Conservation (phyloP, 768 basidiomycete genomes). For the Boletus sp. region DNA sequence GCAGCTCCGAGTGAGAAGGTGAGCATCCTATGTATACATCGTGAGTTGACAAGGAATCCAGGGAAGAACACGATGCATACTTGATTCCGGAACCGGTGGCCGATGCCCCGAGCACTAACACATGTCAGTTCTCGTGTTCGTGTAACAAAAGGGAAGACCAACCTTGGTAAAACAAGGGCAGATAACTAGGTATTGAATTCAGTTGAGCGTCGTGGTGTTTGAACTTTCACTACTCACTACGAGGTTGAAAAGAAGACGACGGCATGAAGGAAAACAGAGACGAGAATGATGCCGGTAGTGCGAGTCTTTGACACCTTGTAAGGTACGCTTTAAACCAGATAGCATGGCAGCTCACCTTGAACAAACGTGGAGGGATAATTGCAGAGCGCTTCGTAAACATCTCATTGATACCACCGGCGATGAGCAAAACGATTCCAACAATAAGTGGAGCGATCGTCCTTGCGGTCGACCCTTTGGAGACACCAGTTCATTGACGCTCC, state of each 20-base stretch:
- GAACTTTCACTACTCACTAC: slow-evolving; percentile 19
- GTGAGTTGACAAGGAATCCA: background rate
- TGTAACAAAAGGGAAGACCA: background rate
- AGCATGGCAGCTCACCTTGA: slow-evolving; percentile 44
- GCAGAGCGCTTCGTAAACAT: slow-evolving; percentile 58
- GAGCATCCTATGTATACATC: slow-evolving; percentile 51
- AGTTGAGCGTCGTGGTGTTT: background rate
- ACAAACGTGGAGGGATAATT: slow-evolving; percentile 71
- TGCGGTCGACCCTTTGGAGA: slow-evolving; percentile 48
- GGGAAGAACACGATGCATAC: slow-evolving; percentile 33
- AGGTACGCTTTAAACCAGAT: background rate
- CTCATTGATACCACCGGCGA: slow-evolving; percentile 57
- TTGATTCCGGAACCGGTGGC: slow-evolving; percentile 67
- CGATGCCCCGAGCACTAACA: slow-evolving; percentile 59
- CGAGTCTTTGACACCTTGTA: slow-evolving; percentile 47
- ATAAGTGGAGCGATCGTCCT: slow-evolving; percentile 62
- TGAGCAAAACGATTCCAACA: slow-evolving; percentile 52
- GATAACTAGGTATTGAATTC: slow-evolving; percentile 37
- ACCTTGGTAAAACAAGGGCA: slow-evolving; percentile 74
- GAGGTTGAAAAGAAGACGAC: slow-evolving; percentile 53
- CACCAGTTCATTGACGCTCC: background rate
- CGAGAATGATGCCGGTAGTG: slow-evolving; percentile 60
- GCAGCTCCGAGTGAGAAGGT: slow-evolving; percentile 27
- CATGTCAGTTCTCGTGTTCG: background rate
- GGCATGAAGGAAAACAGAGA: slow-evolving; percentile 61